Evolutionary conservation across 1,284 basidiomycete genomes (phyloP).

Genomic region (Ustilago crameri): DNA sequence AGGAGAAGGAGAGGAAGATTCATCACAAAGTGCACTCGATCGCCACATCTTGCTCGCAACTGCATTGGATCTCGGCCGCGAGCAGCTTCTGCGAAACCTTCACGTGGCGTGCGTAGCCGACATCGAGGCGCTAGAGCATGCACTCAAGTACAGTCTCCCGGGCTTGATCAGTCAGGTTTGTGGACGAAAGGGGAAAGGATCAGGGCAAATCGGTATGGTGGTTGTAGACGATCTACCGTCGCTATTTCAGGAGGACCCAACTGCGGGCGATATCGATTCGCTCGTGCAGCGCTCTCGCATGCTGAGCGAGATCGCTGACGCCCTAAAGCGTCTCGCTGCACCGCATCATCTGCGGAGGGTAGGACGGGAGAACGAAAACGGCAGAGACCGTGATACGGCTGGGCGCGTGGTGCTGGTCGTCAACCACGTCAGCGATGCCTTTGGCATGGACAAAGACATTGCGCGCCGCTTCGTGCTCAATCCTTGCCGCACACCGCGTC

Average conservation of each 20-base stretch:
- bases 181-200: background rate
- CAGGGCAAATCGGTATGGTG: constrained; percentile 26
- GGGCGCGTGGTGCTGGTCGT: constrained; percentile 41
- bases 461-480: constrained; percentile 36
- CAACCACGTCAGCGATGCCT: constrained; percentile 61
- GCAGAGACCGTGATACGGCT: background rate
- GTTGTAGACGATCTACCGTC: constrained; percentile 56
- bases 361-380: background rate
- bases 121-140: constrained; percentile 48
- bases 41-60: constrained; percentile 8
- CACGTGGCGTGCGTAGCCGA: constrained; percentile 44
- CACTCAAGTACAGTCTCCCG: constrained; percentile 53
- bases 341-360: background rate
- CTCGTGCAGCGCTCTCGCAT: constrained; percentile 34
- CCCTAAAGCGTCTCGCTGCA: constrained; percentile 39
- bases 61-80: constrained; percentile 23
- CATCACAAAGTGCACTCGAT: constrained; percentile 1
- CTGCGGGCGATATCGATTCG: constrained; percentile 25
- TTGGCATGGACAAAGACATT: constrained; percentile 42
- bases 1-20: background rate
- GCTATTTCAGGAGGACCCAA: constrained; percentile 54
- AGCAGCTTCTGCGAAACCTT: constrained; percentile 28
- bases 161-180: constrained; percentile 27
- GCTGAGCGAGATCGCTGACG: constrained; percentile 42
- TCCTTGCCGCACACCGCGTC: constrained; percentile 9